Conservation (phyloP, 2,329 filamentous ascomycete genomes). For the Nemania abortiva region DNA sequence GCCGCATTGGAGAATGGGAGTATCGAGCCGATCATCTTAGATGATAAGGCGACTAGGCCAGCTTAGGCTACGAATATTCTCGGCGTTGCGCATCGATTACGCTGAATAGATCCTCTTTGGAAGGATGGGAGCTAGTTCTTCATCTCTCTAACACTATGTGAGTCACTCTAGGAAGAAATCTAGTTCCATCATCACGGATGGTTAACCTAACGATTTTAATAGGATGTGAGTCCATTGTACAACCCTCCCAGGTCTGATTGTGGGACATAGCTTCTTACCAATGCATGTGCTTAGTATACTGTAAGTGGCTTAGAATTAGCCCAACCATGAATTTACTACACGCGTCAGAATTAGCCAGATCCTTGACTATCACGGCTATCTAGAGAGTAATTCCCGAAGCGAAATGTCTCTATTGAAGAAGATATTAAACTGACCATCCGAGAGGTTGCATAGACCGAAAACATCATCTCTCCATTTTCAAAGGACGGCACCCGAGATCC, state of each 20-base stretch:
- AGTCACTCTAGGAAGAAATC: neutral
- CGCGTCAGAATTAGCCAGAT: neutral
- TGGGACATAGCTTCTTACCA: neutral
- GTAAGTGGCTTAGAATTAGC: neutral
- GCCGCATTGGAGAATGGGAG: neutral
- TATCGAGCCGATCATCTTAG: neutral
- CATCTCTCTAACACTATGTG: neutral
- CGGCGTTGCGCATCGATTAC: neutral
- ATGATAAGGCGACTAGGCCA: neutral
- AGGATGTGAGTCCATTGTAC: slow-evolving; percentile 6
- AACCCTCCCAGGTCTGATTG: neutral
- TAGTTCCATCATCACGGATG: neutral
- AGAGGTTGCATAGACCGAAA: slow-evolving; percentile 5
- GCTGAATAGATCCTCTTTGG: neutral
- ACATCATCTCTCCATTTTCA: slow-evolving; percentile 16
- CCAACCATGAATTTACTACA: neutral
- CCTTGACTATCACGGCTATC: neutral
- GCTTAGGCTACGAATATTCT: neutral
- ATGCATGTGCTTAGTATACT: slow-evolving; percentile 18
- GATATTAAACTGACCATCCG: slow-evolving; percentile 11
- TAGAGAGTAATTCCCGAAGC: slow-evolving; percentile 10
- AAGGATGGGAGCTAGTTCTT: slow-evolving; percentile 8
- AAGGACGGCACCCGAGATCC: neutral
- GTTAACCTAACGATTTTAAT: slow-evolving; percentile 3
- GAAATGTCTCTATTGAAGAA: neutral